These are phyloP conservation scores for Lentinula sp. DNA, from an alignment of 768 basidiomycete species.

Conservation along the genomic window DNA sequence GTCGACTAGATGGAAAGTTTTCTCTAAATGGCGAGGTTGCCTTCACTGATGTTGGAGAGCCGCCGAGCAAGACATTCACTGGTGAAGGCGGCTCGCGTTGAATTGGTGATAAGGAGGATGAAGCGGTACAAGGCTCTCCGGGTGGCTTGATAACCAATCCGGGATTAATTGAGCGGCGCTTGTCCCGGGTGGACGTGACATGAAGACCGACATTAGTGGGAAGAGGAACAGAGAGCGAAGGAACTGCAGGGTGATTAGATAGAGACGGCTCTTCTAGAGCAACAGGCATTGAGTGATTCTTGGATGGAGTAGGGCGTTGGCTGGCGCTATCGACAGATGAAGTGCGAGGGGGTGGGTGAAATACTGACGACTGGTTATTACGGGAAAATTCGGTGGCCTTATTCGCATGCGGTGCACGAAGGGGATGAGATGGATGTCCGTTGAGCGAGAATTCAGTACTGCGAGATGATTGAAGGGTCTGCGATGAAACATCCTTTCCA, in stretches of 20 bases:
- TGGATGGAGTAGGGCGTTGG: slow-evolving; percentile 16
- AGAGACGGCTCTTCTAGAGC: slow-evolving; percentile 13
- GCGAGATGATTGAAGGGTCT: slow-evolving; percentile 5
- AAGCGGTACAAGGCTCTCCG: slow-evolving; percentile 13
- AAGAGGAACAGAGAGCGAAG: slow-evolving; percentile 15
- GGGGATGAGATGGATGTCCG: slow-evolving; percentile 14
- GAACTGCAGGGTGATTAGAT: background rate
- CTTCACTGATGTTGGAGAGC: slow-evolving; percentile 13
- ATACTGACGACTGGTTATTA: slow-evolving; percentile 14
- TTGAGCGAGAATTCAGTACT: slow-evolving; percentile 20
- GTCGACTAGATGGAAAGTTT: slow-evolving; percentile 15
- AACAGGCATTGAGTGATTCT: slow-evolving; percentile 37
- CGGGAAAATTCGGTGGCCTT: slow-evolving; percentile 28
- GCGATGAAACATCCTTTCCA: background rate
- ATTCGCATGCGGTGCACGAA: slow-evolving; percentile 23
- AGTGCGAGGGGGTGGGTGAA: slow-evolving; percentile 14
- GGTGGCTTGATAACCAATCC: slow-evolving; percentile 31
- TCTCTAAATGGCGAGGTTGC: slow-evolving; percentile 27
- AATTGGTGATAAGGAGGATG: slow-evolving; percentile 24
- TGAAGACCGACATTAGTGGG: slow-evolving; percentile 25
- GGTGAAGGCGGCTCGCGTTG: slow-evolving; percentile 21
- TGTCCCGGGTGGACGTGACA: slow-evolving; percentile 32
- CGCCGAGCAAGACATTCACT: slow-evolving; percentile 13
- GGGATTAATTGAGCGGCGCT: slow-evolving; percentile 46
- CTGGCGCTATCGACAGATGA: slow-evolving; percentile 8